phyloP scores from a whole-genome alignment of 164 flowering plant species.

The Santalum album region DNA sequence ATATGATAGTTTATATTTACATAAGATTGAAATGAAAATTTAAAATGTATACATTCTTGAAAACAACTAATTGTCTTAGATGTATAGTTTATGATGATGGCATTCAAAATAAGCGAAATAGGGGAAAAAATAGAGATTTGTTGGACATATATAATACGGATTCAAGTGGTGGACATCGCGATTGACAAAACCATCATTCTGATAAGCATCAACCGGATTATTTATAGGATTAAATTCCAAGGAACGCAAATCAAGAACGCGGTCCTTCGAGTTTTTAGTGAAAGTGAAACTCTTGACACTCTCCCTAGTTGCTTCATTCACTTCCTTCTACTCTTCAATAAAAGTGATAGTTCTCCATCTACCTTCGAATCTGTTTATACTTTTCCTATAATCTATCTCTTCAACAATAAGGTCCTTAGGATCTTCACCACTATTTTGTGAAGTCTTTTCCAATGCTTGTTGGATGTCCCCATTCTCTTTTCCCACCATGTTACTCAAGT shows the following conservation, averaged over 20 bases:
- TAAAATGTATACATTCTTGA: too few relatives aligned
- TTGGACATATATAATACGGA: too few relatives aligned
- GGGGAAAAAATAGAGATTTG: too few relatives aligned
- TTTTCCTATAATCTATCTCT: constrained; percentile 65
- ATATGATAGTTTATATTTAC: too few relatives aligned
- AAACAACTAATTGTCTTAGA: too few relatives aligned
- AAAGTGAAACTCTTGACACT: constrained; percentile 36
- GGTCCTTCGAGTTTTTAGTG: constrained; percentile 36
- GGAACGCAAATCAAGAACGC: constrained; percentile 43
- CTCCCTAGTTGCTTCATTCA: constrained; percentile 22
- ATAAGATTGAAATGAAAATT: too few relatives aligned
- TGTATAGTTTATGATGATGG: too few relatives aligned
- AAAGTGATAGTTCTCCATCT: constrained; percentile 31
- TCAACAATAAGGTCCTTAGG: constrained; percentile 64
- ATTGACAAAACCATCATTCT: constrained; percentile 23
- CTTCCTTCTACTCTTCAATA: constrained; percentile 22
- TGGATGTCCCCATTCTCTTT: constrained; percentile 22
- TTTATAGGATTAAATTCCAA: constrained; percentile 34
- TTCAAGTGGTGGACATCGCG: too few relatives aligned
- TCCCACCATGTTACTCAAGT: constrained; percentile 10
- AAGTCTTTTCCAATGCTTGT: constrained; percentile 9
- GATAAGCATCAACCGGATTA: constrained; percentile 25
- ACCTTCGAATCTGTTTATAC: constrained; percentile 37
- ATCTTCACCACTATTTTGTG: constrained; percentile 25
- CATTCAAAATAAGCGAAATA: too few relatives aligned